phyloP scores from a whole-genome alignment of 805 yeast genomes.

The Saturnispora ahearnii region DNA sequence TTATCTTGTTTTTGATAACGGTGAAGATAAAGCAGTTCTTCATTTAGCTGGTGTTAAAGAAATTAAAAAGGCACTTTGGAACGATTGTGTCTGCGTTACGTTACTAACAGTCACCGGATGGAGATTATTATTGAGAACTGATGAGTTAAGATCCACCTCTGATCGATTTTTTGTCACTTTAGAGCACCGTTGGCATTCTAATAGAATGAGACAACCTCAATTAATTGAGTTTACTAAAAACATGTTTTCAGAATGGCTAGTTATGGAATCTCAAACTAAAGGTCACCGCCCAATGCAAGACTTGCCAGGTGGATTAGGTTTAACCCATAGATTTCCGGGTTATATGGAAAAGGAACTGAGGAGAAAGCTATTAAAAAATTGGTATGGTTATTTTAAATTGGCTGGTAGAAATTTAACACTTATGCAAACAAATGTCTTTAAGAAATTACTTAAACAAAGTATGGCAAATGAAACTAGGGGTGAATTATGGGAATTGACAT shows the following conservation, averaged over 20 bases:
- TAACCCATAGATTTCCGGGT: slow-evolving; percentile 81
- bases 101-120: slow-evolving; percentile 60
- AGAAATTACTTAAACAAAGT: slow-evolving; percentile 79
- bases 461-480: slow-evolving; percentile 92
- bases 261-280: slow-evolving; percentile 22
- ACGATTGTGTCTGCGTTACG: slow-evolving; percentile 72
- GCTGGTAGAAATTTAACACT: slow-evolving; percentile 81
- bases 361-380: slow-evolving; percentile 66
- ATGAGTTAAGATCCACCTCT: slow-evolving; percentile 69
- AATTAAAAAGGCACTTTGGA: slow-evolving; percentile 76
- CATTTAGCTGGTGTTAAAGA: slow-evolving; percentile 74
- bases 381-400: slow-evolving; percentile 84
- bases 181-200: slow-evolving; percentile 6
- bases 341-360: slow-evolving; percentile 56
- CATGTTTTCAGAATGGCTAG: slow-evolving; percentile 76
- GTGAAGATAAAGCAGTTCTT: slow-evolving; percentile 51
- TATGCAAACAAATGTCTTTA: slow-evolving; percentile 66
- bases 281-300: slow-evolving; percentile 7
- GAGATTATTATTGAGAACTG: slow-evolving; percentile 57
- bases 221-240: slow-evolving; percentile 59
- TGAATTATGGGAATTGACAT: slow-evolving; percentile 89
- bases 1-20: slow-evolving; percentile 68
- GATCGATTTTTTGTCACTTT: slow-evolving; percentile 51
- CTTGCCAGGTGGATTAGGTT: slow-evolving; percentile 70
- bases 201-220: slow-evolving; percentile 37